phyloP scores from a whole-genome alignment of 75 land plant genomes.

The Sequoia sempervirens region DNA sequence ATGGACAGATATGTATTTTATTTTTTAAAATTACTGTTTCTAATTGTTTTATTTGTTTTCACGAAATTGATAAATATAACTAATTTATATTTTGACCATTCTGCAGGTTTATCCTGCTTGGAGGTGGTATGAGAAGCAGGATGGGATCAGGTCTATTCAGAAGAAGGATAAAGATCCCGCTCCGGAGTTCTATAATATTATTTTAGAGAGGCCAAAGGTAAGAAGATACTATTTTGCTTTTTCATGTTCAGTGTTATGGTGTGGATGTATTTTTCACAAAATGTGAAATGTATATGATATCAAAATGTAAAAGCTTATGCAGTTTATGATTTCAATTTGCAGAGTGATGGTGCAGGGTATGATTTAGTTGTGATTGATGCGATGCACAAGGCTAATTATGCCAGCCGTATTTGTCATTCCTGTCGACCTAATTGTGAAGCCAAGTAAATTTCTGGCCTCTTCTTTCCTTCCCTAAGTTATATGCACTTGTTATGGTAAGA shows the following conservation, averaged over 20 bases:
- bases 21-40: neutral
- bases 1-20: neutral
- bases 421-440: conserved; percentile 99
- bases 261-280: neutral
- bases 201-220: conserved; percentile 97
- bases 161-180: conserved; percentile 86
- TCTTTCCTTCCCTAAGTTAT: neutral
- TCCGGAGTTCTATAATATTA: conserved; percentile 96
- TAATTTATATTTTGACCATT: neutral
- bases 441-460: conserved; percentile 47
- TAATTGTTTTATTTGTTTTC: neutral
- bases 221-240: neutral
- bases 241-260: conserved; percentile 1
- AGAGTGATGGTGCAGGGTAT: conserved; percentile 99
- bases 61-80: neutral
- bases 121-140: conserved; percentile 99
- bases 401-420: conserved; percentile 96
- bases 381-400: conserved; percentile 99
- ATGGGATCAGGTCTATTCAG: conserved; percentile 84
- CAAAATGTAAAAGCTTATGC: neutral
- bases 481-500: neutral
- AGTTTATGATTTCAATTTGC: conserved; percentile 6
- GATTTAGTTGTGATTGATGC: conserved; percentile 98
- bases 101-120: conserved; percentile 94
- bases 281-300: conserved; percentile 1